phyloP scores from a whole-genome alignment of 768 basidiomycete genomes.

The Neoboletus brunneissimus region DNA sequence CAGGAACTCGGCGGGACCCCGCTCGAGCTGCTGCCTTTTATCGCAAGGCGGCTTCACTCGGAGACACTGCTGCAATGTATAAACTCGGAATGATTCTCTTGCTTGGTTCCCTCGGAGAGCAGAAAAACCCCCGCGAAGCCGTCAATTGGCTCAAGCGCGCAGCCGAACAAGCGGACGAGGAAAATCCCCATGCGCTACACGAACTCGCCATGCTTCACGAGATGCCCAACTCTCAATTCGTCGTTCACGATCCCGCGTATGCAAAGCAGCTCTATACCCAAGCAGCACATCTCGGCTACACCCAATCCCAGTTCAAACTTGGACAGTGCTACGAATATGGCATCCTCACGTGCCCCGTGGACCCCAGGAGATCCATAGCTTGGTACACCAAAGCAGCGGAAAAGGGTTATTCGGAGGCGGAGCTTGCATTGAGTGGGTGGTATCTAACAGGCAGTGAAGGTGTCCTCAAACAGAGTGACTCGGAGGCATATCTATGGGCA shows the following conservation, averaged over 20 bases:
- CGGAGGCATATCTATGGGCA: constrained; percentile 99
- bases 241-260: constrained; percentile 76
- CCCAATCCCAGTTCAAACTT: constrained; percentile 91
- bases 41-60: constrained; percentile 92
- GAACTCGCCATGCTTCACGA: constrained; percentile 91
- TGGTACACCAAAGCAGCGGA: constrained; percentile 99
- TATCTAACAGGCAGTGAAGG: constrained; percentile 95
- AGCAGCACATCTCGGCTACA: constrained; percentile 90
- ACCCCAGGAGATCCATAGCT: constrained; percentile 90
- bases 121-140: constrained; percentile 85
- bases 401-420: constrained; percentile 92
- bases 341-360: constrained; percentile 80
- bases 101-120: constrained; percentile 78
- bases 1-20: constrained; percentile 87
- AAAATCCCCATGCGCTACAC: constrained; percentile 96
- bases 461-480: constrained; percentile 95
- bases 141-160: constrained; percentile 93
- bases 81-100: constrained; percentile 99
- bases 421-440: constrained; percentile 96
- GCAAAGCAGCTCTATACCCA: constrained; percentile 86
- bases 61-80: constrained; percentile 98
- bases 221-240: constrained; percentile 58
- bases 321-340: constrained; percentile 97
- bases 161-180: constrained; percentile 95
- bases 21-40: constrained; percentile 92